Conservation (phyloP, 768 basidiomycete genomes). For the Coprinellus micaceus region DNA sequence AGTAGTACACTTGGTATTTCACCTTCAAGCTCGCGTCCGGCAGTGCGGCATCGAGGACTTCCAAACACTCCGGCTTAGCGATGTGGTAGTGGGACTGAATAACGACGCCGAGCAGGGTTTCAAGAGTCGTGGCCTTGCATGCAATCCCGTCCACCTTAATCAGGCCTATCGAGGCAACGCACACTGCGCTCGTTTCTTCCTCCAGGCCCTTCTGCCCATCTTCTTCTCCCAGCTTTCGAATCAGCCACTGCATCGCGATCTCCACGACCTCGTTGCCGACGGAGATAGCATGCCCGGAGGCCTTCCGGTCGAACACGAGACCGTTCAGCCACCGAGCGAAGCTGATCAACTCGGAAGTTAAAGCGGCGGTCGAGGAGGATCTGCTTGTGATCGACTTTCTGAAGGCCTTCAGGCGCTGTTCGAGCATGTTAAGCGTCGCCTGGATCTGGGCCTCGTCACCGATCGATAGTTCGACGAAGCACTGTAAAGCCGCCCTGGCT, state of each 20-base stretch:
- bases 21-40: constrained; percentile 60
- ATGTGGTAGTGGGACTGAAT: constrained; percentile 54
- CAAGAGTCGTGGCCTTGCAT: constrained; percentile 48
- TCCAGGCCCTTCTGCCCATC: background rate
- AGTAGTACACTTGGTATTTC: too few relatives aligned
- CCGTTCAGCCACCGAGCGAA: background rate
- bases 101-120: constrained; percentile 63
- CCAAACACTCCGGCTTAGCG: constrained; percentile 33
- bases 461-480: background rate
- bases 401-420: background rate
- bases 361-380: background rate
- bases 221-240: constrained; percentile 3
- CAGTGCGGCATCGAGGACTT: constrained; percentile 41
- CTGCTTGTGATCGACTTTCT: background rate
- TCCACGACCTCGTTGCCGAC: constrained; percentile 1
- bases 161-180: constrained; percentile 14
- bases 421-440: background rate
- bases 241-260: constrained; percentile 1
- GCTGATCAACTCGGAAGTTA: constrained; percentile 1
- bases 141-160: constrained; percentile 27
- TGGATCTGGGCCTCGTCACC: background rate
- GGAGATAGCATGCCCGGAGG: background rate
- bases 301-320: background rate
- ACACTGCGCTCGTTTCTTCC: background rate
- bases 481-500: background rate